phyloP scores from a whole-genome alignment of 768 basidiomycete species.

The Trametes punicea region DNA sequence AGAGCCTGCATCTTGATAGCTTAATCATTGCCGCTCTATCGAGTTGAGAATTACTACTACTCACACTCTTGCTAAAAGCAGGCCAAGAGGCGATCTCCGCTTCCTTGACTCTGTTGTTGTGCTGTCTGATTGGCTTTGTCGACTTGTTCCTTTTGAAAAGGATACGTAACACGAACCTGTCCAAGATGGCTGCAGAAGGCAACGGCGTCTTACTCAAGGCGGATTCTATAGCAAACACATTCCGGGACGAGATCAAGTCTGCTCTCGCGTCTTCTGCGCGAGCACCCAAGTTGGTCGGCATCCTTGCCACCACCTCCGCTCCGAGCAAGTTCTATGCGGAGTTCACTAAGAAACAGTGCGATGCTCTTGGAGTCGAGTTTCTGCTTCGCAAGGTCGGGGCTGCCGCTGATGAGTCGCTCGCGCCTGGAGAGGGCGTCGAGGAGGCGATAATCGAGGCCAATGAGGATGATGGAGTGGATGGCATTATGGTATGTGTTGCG shows the following conservation, averaged over 20 bases:
- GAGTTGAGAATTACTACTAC: conserved; percentile 1
- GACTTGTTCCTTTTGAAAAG: neutral
- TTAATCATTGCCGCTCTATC: no score
- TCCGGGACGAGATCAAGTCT: conserved; percentile 63
- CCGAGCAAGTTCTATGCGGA: conserved; percentile 84
- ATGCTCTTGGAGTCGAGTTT: conserved; percentile 83
- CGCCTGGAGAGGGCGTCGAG: conserved; percentile 88
- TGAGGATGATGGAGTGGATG: conserved; percentile 78
- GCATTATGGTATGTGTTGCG: conserved; percentile 78
- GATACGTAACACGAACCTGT: neutral
- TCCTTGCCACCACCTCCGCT: conserved; percentile 79
- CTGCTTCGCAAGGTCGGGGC: conserved; percentile 72
- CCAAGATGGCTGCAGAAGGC: conserved; percentile 30
- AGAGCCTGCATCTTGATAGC: conserved; percentile 6
- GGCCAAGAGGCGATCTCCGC: no score
- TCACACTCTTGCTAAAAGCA: no score
- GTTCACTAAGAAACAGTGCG: conserved; percentile 90
- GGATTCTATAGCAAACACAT: conserved; percentile 68
- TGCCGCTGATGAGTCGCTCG: conserved; percentile 50
- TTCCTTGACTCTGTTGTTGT: no score
- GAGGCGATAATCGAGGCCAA: conserved; percentile 96
- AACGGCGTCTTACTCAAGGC: conserved; percentile 80
- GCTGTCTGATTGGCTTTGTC: no score
- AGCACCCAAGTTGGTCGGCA: conserved; percentile 81
- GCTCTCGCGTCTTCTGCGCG: conserved; percentile 37